Evolutionary conservation across 495 filamentous ascomycete genomes (phyloP), one percentile per base, ranked within the genome.

Genomic region (Trichoderma parareesei): DNA sequence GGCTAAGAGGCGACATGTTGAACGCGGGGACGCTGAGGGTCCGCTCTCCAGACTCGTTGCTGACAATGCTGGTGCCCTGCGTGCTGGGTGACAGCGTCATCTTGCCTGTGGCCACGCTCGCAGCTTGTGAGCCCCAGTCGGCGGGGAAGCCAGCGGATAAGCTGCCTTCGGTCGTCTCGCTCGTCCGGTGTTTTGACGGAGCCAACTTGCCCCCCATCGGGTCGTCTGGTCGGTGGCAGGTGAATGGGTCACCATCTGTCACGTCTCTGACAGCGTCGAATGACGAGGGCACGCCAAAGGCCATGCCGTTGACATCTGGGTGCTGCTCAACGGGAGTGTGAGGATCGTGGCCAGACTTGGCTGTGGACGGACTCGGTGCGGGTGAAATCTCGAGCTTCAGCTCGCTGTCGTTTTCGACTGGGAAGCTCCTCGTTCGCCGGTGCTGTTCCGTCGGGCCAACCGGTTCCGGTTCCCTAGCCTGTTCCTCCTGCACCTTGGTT

Each of bases 81-180:
- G 82, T 84, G 66, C 79, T 83, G 8, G 82, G 82, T 38, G 81
- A 84, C n/a, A 83, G 70, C 35, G 82, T 81, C 79, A 83, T 81
- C 72, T 81, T 82, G 42, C 77, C 76, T 9, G 81, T 83, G 16
- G 80, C 82, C 40, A 81, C 81, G 63, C 79, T 82, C n/a, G 81
- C 83, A 16, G 79, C 80, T 67, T 84, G 82, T 35, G 77, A 80
- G 11, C 75, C 75, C 80, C 81, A 84, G 65, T 84, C 82, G 18
- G 78, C 79, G 5, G 73, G 73, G 44, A 70, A 72, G 5, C 75
- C 75, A 5, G 73, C 79, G 37, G 80, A 83, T 49, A 67, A 73
- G 67, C 81, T 81, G 9, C 78, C 77, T 49, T 84, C 81, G 0
- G 82, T 83, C 1, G 77, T 78, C 64, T 83, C 79, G 70, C 81